Base-by-base conservation (phyloP, 805 yeast genomes). In the Spathaspora gorwiae region DNA sequence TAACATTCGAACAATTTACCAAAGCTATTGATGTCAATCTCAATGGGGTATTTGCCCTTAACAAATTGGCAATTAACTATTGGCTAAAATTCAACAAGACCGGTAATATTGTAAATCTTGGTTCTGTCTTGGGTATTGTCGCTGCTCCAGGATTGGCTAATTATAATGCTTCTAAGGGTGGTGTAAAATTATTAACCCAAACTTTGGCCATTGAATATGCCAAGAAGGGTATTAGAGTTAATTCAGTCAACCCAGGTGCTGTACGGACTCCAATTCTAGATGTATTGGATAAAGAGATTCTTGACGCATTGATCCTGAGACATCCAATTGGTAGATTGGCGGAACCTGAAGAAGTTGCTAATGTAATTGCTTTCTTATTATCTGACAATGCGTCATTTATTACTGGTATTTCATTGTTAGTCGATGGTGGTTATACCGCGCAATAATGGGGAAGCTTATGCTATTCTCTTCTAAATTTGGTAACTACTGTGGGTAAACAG, bases 191-290 rank as follows among this genome's bases (percentile, higher is more conserved):
- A 14, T 50, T 70, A 29, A 67, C 73, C 5, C 66, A 66, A 45
- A 55, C 62, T 12, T 64, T 68, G 44, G 71, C 75, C 6, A 57
- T 63, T 40, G 75, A 70, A 47, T 53, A 63, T 47, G 72, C 72
- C 0, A 44, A 54, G 6, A 44, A 62, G 31, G 61, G 64, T 40
- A 65, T 70, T 46, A 62, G 68, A n/a, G 68, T 68, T 12, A 70
- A 70, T 48, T 50, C 64, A 3, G 63, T 67, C 45, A 65, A 66
- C 47, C 74, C 73, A n/a, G 75, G 72, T 29, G 61, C 62, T 43
- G 70, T 68, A 11, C 50, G 59, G n/a, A 69, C 75, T 0, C 66
- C 68, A 47, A 57, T 70, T 62, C 54, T 49, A 46, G 47, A 19
- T 47, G 54, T 46, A 51, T 57, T 30, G 56, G 50, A 40, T 35